Base-by-base conservation (phyloP, 2,329 filamentous ascomycete genomes). In the Colletotrichum lentis region DNA sequence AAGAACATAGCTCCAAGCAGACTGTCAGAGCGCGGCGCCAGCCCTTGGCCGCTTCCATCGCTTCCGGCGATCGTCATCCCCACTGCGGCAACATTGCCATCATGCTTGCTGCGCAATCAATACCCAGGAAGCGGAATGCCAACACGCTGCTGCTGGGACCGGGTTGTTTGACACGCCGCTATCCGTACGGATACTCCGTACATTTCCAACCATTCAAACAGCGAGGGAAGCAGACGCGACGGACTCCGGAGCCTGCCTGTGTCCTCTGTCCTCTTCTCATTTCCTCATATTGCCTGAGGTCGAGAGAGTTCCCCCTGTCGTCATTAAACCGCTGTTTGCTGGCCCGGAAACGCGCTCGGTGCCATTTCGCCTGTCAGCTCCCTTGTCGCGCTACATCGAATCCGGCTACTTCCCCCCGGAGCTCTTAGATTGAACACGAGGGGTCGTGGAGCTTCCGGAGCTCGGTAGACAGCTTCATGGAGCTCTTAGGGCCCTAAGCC, bases 401-500 rank as follows among this genome's bases (percentile, higher is more conserved):
- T 69, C 65, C 66, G 66, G 66, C 46, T 60, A 69, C 62, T 44
- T 61, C 50, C 52, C 62, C 62, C 55, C 60, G 55, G 43, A 41
- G 54, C 64, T 69, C 24, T 66, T 52, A 65, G 55, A 66, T 69
- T 69, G 66, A 66, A 69, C 66, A 56, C 50, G 62, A 69, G 66
- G 61, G 65, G 65, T 11, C 22, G 35, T 27, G 12, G 57, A 60
- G 61, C 62, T 55, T 49, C 46, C 44, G 24, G 64, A 62, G 58
- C 53, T 54, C 55, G 37, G 14, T 27, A 47, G 22, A 43, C 31
- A 53, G 50, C 27, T 3, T 37, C 27, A 1, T 31, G 54, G 20
- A 62, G 37, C 35, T 63, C 24, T 20, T 2, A 3, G 43, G 31
- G 31, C 31, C 31, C 31, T 35, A 10, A 10, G 31, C 31, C 31